Evolutionary conservation across 805 yeast genomes (phyloP), one percentile per base, ranked within the genome.

Genomic region (Ogataea glucozyma): DNA sequence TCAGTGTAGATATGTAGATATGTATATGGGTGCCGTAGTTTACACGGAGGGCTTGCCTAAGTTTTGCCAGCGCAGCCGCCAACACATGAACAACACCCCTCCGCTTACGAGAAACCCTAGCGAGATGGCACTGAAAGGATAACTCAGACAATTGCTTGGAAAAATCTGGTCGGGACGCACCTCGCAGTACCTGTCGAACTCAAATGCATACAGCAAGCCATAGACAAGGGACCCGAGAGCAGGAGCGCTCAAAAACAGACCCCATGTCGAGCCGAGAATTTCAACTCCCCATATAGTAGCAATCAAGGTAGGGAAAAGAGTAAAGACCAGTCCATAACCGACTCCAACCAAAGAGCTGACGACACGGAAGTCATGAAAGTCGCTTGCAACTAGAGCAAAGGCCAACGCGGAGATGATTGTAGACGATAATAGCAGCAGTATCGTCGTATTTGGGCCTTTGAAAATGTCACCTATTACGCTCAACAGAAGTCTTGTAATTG

Each of bases 201-300:
- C 62, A 21, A 65, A 57, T 0, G 95, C 96, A 60, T 83, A 88
- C 10, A 81, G 50, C 41, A 86, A 56, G 10, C 93, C 89, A 54
- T 76, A 86, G 4, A 76, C 52, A 7, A 85, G 71, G 2, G 93
- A 73, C 2, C 96, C 95, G 4, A 86, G 51, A 0, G 96, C 96
- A 1, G 96, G 96, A 0, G 95, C 95, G 31, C 87, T 72, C 80
- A 88, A 81, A 60, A 86, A 84, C 29, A 84, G 70, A 4, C 96
- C 96, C 86, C 95, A 89, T 2, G 88, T 83, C 2, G 93, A 83
- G 0, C 96, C 97, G 62, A 89, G 81, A 27, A 85, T 75, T 40
- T 83, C 87, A 18, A 83, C 75, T 0, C 96, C 96, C 95, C 96
- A 89, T 2, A 84, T 76, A 2, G 81, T 70, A 2, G 91, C 80